phyloP scores from a whole-genome alignment of 345 rosid genomes.

The Hibiscus mutabilis region DNA sequence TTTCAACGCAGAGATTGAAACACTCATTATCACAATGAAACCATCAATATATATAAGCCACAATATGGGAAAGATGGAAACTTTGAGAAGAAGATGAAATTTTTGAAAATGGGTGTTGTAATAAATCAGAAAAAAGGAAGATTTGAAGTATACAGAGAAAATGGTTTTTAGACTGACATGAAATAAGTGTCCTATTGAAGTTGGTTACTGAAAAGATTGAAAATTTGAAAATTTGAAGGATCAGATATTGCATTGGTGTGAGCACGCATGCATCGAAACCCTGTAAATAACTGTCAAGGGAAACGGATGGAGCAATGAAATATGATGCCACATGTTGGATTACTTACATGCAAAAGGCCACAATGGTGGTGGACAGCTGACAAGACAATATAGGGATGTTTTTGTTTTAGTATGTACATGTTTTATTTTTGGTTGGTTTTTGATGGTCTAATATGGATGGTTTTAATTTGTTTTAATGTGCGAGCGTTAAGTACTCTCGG shows the following conservation, averaged over 20 bases:
- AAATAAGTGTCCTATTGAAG: not conserved
- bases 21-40: conserved; percentile 10
- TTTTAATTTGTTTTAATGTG: not conserved
- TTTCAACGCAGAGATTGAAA: conserved; percentile 14
- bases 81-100: not conserved
- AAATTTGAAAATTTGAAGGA: not conserved
- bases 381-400: not conserved
- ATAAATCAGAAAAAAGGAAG: not conserved
- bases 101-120: not conserved
- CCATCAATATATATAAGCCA: not conserved
- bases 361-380: not conserved
- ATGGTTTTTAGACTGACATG: not conserved
- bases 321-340: conserved; percentile 9
- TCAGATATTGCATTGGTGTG: not conserved
- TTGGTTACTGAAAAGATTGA: not conserved
- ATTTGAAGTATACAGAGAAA: not conserved
- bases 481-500: conserved; percentile 9
- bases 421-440: not conserved
- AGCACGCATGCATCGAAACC: not conserved
- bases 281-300: too few species aligned
- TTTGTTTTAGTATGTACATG: not conserved
- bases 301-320: not conserved
- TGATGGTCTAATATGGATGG: not conserved
- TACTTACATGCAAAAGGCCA: not conserved
- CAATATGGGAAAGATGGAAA: not conserved